Evolutionary conservation across 768 basidiomycete species (phyloP).

Genomic region (Hebeloma cylindrosporum): DNA sequence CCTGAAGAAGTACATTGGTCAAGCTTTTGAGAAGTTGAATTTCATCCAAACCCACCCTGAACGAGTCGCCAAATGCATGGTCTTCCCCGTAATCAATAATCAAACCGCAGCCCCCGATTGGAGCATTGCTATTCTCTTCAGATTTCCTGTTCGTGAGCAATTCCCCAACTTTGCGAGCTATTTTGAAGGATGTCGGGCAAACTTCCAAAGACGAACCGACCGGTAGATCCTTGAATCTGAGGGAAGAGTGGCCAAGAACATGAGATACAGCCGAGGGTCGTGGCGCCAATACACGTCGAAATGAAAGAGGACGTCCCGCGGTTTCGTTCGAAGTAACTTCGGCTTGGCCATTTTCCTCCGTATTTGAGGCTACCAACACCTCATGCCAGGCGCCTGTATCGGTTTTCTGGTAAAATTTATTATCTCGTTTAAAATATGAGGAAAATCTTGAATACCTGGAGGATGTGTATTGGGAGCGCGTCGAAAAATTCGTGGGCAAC

Average conservation of each 20-base stretch:
- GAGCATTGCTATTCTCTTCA: slow-evolving; percentile 11
- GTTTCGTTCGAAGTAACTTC: slow-evolving; percentile 10
- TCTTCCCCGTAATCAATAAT: slow-evolving; percentile 90
- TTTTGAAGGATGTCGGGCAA: slow-evolving; percentile 65
- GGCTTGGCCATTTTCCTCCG: slow-evolving; percentile 14
- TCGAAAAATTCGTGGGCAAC: slow-evolving; percentile 98
- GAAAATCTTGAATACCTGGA: slow-evolving; percentile 65
- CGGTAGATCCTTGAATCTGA: slow-evolving; percentile 67
- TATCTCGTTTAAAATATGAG: background rate
- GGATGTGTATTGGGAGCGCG: slow-evolving; percentile 86
- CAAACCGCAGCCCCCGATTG: slow-evolving; percentile 60
- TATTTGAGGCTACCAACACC: slow-evolving; percentile 62
- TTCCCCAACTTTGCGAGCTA: slow-evolving; percentile 66
- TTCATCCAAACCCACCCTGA: slow-evolving; percentile 62
- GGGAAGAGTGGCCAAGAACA: slow-evolving; percentile 63
- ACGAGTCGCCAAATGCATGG: slow-evolving; percentile 65
- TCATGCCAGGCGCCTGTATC: slow-evolving; percentile 80
- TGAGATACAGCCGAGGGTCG: slow-evolving; percentile 48
- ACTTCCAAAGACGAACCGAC: slow-evolving; percentile 80
- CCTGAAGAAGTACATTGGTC: slow-evolving; percentile 45
- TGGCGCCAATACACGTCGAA: slow-evolving; percentile 68
- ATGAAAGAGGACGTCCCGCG: background rate
- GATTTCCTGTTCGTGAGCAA: slow-evolving; percentile 41
- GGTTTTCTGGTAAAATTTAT: slow-evolving; percentile 54
- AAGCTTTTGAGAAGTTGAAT: background rate